phyloP scores from a whole-genome alignment of 345 rosid species.

The Citrus glauca region DNA sequence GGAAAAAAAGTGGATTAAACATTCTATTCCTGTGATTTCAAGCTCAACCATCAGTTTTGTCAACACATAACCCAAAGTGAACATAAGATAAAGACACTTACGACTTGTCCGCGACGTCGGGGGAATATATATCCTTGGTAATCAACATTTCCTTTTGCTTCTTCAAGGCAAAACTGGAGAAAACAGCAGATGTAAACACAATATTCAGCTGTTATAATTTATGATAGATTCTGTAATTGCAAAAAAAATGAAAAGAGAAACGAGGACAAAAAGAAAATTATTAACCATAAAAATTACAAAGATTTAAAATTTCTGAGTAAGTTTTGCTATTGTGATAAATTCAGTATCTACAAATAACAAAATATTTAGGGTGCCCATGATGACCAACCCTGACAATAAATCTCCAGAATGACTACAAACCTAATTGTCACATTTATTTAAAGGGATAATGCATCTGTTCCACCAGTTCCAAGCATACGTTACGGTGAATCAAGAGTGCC shows the following conservation, averaged over 20 bases:
- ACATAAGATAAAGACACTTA: conserved; percentile 34
- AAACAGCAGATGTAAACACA: background rate
- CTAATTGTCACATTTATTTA: background rate
- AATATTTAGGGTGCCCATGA: no score
- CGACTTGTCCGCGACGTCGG: conserved; percentile 63
- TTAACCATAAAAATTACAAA: background rate
- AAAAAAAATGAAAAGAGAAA: background rate
- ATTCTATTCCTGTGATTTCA: background rate
- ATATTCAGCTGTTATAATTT: background rate
- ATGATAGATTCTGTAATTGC: background rate
- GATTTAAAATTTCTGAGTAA: background rate
- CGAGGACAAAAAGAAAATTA: no score
- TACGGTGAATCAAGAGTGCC: background rate
- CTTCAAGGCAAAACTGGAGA: conserved; percentile 75
- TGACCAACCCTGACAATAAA: background rate
- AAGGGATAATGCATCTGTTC: background rate
- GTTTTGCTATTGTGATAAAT: background rate
- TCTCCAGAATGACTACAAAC: background rate
- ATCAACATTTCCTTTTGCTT: conserved; percentile 81
- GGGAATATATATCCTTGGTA: conserved; percentile 93
- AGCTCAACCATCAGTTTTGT: background rate
- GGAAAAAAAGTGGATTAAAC: background rate
- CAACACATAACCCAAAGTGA: background rate
- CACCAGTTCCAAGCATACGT: background rate
- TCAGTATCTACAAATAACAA: background rate